These are phyloP conservation scores for Hordeum marinum DNA, from an alignment of 176 grass and related monocot species.

Conservation along the genomic window DNA sequence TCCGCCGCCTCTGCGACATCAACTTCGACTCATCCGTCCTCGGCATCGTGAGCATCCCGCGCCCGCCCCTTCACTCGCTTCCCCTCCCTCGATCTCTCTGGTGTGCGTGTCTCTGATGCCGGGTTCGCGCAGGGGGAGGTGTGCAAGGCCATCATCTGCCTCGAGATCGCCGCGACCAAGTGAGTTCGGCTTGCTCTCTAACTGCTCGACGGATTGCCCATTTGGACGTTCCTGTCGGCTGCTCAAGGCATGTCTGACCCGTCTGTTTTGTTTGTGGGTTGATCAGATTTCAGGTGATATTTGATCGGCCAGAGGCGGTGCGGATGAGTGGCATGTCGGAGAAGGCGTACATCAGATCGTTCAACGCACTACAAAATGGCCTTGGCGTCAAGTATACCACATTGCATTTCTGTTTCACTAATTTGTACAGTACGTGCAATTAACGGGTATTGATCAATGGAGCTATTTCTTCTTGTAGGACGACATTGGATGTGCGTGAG, in stretches of 20 bases:
- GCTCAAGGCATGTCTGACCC: neutral
- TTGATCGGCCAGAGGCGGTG: constrained; percentile 72
- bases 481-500: constrained; percentile 65
- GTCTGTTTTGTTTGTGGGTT: neutral
- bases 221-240: neutral
- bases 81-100: neutral
- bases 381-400: constrained; percentile 76
- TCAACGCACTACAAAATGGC: constrained; percentile 85
- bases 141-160: constrained; percentile 91
- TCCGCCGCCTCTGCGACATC: constrained; percentile 82
- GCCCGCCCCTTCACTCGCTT: no score
- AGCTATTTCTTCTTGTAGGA: constrained; percentile 32
- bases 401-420: neutral
- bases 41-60: constrained; percentile 41
- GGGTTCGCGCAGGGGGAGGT: constrained; percentile 63
- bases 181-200: constrained; percentile 13
- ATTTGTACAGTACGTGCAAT: neutral
- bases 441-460: neutral
- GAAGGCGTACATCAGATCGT: constrained; percentile 87
- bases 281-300: constrained; percentile 71
- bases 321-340: constrained; percentile 96
- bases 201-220: constrained; percentile 36
- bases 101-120: neutral
- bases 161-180: constrained; percentile 89
- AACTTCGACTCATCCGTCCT: constrained; percentile 84